A percentile compares a stretch with the other conserved stretches of the same genome.
Conservation (phyloP, 2,329 filamentous ascomycete species). For the Huntiella moniliformis region DNA sequence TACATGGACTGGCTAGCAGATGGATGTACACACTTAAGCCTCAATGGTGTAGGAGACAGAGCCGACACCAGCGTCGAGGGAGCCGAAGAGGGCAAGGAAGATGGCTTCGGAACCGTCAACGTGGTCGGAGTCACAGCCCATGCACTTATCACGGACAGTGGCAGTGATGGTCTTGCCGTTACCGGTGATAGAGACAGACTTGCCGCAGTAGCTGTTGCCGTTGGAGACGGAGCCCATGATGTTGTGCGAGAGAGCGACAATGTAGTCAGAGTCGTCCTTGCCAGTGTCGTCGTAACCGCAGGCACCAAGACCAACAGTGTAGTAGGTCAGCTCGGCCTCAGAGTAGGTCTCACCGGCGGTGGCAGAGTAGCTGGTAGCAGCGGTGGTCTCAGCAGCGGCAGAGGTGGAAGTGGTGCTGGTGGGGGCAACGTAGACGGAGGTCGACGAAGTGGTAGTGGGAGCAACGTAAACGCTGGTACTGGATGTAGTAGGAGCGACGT, state of each 20-base stretch:
- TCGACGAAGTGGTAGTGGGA: constrained; percentile 1
- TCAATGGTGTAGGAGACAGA: constrained; percentile 29
- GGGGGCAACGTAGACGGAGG: neutral
- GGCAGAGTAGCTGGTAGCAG: constrained; percentile 7
- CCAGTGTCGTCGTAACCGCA: constrained; percentile 48
- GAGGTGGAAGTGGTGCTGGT: constrained; percentile 14
- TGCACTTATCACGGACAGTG: constrained; percentile 56
- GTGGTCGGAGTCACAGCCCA: constrained; percentile 36
- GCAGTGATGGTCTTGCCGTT: constrained; percentile 40
- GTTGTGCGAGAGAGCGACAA: constrained; percentile 48
- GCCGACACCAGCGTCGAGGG: constrained; percentile 25
- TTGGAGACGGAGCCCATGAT: constrained; percentile 49
- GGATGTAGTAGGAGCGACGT: constrained; percentile 14
- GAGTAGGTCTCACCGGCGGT: constrained; percentile 20
- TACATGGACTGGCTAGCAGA: too few relatives aligned
- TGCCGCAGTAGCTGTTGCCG: constrained; percentile 51
- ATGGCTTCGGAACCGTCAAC: constrained; percentile 43
- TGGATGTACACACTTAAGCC: constrained; percentile 15
- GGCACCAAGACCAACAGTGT: constrained; percentile 45
- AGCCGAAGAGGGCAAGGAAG: constrained; percentile 33
- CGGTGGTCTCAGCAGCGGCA: constrained; percentile 10
- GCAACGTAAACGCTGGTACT: constrained; percentile 7
- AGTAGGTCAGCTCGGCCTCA: constrained; percentile 57
- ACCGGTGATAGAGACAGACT: constrained; percentile 43
- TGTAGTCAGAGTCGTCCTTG: constrained; percentile 32